Evolutionary conservation across 108 stramenopile genomes (phyloP).

Genomic region (Skeletonema grethae): DNA sequence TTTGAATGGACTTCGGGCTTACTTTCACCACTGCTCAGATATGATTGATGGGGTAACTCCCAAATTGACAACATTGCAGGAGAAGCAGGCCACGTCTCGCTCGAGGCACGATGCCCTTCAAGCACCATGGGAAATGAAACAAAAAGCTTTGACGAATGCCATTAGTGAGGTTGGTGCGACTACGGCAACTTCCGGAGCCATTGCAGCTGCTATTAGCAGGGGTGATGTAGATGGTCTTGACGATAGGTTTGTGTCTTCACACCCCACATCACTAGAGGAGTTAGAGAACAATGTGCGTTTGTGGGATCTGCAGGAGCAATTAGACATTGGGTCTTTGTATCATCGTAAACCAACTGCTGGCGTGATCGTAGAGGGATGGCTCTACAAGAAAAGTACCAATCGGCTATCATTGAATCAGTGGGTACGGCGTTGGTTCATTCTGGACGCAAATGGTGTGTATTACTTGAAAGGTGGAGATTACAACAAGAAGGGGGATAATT

Average conservation of each 20-base stretch:
- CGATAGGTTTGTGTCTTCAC: slow-evolving; percentile 29
- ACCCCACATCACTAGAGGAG: slow-evolving; percentile 59
- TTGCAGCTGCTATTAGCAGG: slow-evolving; percentile 62
- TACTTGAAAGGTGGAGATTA: slow-evolving; percentile 65
- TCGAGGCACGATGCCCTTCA: slow-evolving; percentile 58
- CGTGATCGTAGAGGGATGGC: slow-evolving; percentile 84
- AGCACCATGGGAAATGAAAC: slow-evolving; percentile 69
- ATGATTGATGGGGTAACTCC: slow-evolving; percentile 66
- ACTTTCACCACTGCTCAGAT: slow-evolving; percentile 78
- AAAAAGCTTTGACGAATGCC: slow-evolving; percentile 58
- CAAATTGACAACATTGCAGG: slow-evolving; percentile 63
- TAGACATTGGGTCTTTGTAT: slow-evolving; percentile 69
- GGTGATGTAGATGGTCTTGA: slow-evolving; percentile 67
- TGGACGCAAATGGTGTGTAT: slow-evolving; percentile 83
- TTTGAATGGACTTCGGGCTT: slow-evolving; percentile 72
- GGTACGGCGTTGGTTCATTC: slow-evolving; percentile 85
- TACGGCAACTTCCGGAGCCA: slow-evolving; percentile 49
- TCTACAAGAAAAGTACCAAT: slow-evolving; percentile 80
- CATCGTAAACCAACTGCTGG: slow-evolving; percentile 80
- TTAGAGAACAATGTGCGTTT: slow-evolving; percentile 78
- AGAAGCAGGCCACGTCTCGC: slow-evolving; percentile 59
- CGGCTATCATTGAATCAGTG: slow-evolving; percentile 74
- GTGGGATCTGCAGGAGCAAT: slow-evolving; percentile 69
- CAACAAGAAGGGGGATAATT: slow-evolving; percentile 44
- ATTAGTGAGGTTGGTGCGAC: slow-evolving; percentile 59